Conservation (phyloP, 2,329 filamentous ascomycete genomes). For the Capronia epimyces region DNA sequence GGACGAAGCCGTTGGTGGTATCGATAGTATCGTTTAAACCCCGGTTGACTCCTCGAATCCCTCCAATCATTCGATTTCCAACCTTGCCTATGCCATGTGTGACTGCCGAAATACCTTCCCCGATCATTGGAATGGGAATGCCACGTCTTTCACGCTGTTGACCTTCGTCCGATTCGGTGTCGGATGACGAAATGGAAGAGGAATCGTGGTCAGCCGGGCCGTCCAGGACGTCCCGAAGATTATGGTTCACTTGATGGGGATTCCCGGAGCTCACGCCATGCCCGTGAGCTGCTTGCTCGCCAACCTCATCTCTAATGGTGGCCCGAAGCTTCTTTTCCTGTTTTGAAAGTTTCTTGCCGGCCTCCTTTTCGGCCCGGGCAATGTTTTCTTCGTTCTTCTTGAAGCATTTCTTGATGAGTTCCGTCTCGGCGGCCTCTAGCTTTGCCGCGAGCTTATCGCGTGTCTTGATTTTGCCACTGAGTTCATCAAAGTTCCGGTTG, state of each 20-base stretch:
- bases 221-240: conserved; percentile 43
- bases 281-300: conserved; percentile 41
- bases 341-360: conserved; percentile 43
- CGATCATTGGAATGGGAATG: conserved; percentile 45
- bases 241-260: conserved; percentile 51
- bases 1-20: conserved; percentile 34
- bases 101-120: conserved; percentile 48
- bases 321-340: conserved; percentile 42
- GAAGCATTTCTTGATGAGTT: conserved; percentile 73
- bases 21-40: conserved; percentile 35
- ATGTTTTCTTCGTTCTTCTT: conserved; percentile 68
- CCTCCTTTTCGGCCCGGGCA: conserved; percentile 59
- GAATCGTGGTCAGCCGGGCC: conserved; percentile 22
- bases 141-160: conserved; percentile 12
- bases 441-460: conserved; percentile 64
- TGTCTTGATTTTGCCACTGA: conserved; percentile 76
- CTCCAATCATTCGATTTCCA: conserved; percentile 43
- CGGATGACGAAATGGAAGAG: conserved; percentile 31
- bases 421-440: conserved; percentile 78
- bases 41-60: conserved; percentile 39
- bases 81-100: conserved; percentile 45
- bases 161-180: conserved; percentile 30
- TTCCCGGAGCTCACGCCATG: conserved; percentile 53
- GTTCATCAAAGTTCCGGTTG: conserved; percentile 77
- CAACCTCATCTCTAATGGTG: conserved; percentile 47